Evolutionary conservation across 2,329 filamentous ascomycete species (phyloP).

Genomic region (Xylaria polymorpha): DNA sequence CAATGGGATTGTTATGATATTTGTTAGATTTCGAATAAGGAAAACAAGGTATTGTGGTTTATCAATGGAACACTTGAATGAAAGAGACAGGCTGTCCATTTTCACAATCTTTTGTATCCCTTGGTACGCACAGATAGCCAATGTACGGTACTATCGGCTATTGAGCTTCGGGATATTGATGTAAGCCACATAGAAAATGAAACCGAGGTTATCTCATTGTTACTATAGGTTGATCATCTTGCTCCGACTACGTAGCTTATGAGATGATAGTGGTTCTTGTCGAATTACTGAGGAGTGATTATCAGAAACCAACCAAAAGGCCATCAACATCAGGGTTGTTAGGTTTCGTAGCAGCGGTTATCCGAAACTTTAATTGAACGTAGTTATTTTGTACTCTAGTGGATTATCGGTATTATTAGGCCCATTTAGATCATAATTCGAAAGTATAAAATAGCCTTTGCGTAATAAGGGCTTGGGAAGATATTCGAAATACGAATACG

Average conservation of each 20-base stretch:
- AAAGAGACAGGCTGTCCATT: not conserved
- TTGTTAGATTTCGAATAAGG: not conserved
- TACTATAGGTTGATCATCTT: not conserved
- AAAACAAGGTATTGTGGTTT: not conserved
- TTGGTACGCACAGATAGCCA: not conserved
- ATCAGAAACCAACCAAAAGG: not conserved
- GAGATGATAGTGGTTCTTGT: not conserved
- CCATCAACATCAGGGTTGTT: not conserved
- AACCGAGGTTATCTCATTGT: not conserved
- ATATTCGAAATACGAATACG: too few species aligned
- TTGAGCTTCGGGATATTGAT: not conserved
- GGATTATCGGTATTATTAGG: too few species aligned
- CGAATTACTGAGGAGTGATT: not conserved
- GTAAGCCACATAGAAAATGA: not conserved
- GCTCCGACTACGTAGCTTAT: not conserved
- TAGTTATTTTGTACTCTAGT: not conserved
- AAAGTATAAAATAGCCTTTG: too few species aligned
- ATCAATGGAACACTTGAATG: too few species aligned
- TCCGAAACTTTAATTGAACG: not conserved
- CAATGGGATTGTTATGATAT: conserved; percentile 4
- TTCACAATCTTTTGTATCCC: not conserved
- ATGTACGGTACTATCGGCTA: too few species aligned
- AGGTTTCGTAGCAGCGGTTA: not conserved
- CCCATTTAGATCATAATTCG: too few species aligned
- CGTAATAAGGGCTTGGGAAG: too few species aligned